A percentile compares a stretch with the other conserved stretches of the same genome.
These are phyloP conservation scores for Sugiyamaella novakii DNA, from an alignment of 1,139 yeast species.

Conservation along the genomic window DNA sequence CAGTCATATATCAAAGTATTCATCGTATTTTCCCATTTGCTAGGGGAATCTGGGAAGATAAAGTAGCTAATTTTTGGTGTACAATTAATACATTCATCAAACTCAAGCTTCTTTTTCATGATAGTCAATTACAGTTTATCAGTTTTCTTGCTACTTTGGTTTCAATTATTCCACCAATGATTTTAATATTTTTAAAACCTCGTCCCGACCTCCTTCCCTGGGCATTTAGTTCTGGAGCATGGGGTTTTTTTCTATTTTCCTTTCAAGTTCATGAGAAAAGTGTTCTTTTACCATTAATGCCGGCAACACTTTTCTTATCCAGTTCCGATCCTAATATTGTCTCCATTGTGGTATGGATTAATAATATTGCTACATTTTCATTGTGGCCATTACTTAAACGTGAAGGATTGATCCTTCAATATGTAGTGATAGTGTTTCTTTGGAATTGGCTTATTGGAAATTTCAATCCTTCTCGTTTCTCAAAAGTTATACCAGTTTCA, in stretches of 20 bases:
- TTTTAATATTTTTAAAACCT: constrained; percentile 56
- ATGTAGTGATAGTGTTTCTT: constrained; percentile 57
- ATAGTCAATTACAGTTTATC: constrained; percentile 60
- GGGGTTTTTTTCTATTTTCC: constrained; percentile 87
- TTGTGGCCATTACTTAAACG: constrained; percentile 82
- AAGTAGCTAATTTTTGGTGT: constrained; percentile 98
- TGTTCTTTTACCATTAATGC: constrained; percentile 82
- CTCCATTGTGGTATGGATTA: constrained; percentile 82
- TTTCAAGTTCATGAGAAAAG: constrained; percentile 97
- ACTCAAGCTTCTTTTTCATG: constrained; percentile 58
- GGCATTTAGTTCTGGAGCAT: constrained; percentile 80
- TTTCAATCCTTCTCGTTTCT: constrained; percentile 22
- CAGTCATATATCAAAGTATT: constrained; percentile 50
- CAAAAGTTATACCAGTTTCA: constrained; percentile 47
- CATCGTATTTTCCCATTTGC: constrained; percentile 85
- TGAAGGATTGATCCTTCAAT: constrained; percentile 76
- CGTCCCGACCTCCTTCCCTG: constrained; percentile 57
- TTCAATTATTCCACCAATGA: constrained; percentile 68
- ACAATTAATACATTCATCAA: constrained; percentile 77
- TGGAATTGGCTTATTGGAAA: constrained; percentile 78
- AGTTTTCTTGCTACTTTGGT: constrained; percentile 66
- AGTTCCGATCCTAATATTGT: constrained; percentile 58
- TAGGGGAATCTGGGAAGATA: constrained; percentile 96
- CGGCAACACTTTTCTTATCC: constrained; percentile 70
- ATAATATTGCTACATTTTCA: constrained; percentile 80